Conservation (phyloP, 1,284 basidiomycete species). For the Puccinia novopanici region DNA sequence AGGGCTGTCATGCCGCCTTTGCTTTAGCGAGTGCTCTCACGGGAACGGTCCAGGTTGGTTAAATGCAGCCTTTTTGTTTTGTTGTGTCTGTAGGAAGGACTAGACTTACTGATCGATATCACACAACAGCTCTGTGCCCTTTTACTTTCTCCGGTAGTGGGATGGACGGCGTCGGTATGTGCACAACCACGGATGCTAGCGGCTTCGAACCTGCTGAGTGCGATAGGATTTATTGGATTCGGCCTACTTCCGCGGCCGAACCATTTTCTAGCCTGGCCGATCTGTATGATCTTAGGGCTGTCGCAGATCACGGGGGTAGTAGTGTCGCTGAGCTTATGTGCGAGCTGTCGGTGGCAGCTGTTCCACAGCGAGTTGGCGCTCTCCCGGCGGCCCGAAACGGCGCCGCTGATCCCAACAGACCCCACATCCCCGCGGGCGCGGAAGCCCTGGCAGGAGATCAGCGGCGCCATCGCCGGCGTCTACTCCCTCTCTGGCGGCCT, state of each 20-base stretch:
- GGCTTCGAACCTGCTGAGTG: conserved; percentile 13
- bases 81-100: neutral
- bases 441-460: conserved; percentile 12
- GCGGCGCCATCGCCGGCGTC: conserved; percentile 33
- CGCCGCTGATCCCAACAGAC: neutral
- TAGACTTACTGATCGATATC: neutral
- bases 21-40: conserved; percentile 36
- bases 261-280: conserved; percentile 15
- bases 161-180: conserved; percentile 6
- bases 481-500: conserved; percentile 25
- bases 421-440: no score
- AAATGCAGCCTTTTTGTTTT: neutral
- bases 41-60: conserved; percentile 29
- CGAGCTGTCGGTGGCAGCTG: conserved; percentile 24
- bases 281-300: conserved; percentile 13
- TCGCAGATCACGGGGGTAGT: conserved; percentile 27
- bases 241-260: conserved; percentile 10
- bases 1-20: conserved; percentile 32
- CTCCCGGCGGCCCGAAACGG: neutral
- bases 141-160: conserved; percentile 16
- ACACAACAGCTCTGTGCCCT: conserved; percentile 13
- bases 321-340: conserved; percentile 21
- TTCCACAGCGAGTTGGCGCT: neutral
- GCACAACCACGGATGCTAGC: conserved; percentile 17
- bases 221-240: conserved; percentile 4